phyloP scores from a whole-genome alignment of 2,329 filamentous ascomycete genomes.

The Hysterium pulicare region DNA sequence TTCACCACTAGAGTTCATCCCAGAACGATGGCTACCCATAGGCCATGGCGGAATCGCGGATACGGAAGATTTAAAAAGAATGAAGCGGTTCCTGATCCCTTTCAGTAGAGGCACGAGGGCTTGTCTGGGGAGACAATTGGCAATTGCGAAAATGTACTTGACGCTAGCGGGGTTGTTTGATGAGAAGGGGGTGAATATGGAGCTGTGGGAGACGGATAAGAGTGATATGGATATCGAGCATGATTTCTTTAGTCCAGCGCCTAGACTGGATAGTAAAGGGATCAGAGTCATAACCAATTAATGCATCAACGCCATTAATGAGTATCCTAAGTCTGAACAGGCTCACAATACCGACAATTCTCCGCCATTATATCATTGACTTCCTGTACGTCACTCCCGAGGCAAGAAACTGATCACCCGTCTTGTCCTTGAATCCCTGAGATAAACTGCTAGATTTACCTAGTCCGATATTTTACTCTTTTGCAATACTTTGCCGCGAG shows the following conservation, averaged over 20 bases:
- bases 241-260: background rate
- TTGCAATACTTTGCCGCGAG: too few species aligned
- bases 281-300: too few species aligned
- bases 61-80: constrained; percentile 1
- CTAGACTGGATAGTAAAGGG: background rate
- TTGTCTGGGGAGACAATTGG: constrained; percentile 26
- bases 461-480: too few species aligned
- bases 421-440: too few species aligned
- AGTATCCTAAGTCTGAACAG: too few species aligned
- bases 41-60: background rate
- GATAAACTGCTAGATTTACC: too few species aligned
- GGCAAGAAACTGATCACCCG: too few species aligned
- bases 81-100: constrained; percentile 23
- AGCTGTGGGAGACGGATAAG: constrained; percentile 9
- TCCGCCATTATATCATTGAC: too few species aligned
- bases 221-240: background rate
- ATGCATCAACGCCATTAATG: too few species aligned
- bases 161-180: constrained; percentile 19
- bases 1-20: constrained; percentile 9
- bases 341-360: too few species aligned
- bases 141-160: constrained; percentile 15
- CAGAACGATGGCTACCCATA: constrained; percentile 19
- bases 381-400: too few species aligned
- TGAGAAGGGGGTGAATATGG: constrained; percentile 4
- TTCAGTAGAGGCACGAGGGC: constrained; percentile 26